Evolutionary conservation across 371 early-diverging fungal species (phyloP), one percentile per base, ranked within the genome.

Genomic region (Mortierella sp.): DNA sequence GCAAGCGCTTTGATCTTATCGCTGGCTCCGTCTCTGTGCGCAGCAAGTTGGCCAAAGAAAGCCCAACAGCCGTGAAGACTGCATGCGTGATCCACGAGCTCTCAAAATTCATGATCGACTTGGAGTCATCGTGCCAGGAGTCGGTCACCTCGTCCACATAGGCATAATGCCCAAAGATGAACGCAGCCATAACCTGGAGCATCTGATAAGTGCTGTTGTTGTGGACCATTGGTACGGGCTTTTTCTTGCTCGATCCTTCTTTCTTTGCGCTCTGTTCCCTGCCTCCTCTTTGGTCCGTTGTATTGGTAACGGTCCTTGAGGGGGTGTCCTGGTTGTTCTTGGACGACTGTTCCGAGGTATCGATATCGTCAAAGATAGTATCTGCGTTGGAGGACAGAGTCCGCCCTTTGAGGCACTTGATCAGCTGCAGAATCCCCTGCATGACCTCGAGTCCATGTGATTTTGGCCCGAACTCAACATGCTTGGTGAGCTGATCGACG

Each of bases 21-120:
- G 32, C 64, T 0, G 59, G 50, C 43, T 69, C 60, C 34, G 44
- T 48, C 46, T 76, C 78, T 12, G 65, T 70, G n/a, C 66, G 51
- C 17, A 76, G 37, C 44, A 76, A 28, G 23, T 48, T 76, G 12
- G 39, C 64, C 41, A 76, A 31, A 3, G 70, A 14, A 23, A 76
- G 48, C 9, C 65, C 70, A 14, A 76, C 59, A 5, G 62, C 64
- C 0, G 69, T 73, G 26, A 61, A 76, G 32, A 70, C 58, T 12
- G 66, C 27, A 24, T 70, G 70, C 6, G 66, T 42, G 9, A 76
- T 60, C 78, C 78, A 76, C 1, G 70, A 60, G 0, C 70, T 65
- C n/a, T 76, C 78, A 65, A 76, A 70, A 48, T 76, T 76, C 70
- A 76, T 60, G 37, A 70, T 53, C 8, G 78, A 76, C 30, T 61